A percentile compares a stretch with the other conserved stretches of the same genome.
These are phyloP conservation scores for Dimocarpus longan DNA, from an alignment of 345 rosid species.

Conservation along the genomic window DNA sequence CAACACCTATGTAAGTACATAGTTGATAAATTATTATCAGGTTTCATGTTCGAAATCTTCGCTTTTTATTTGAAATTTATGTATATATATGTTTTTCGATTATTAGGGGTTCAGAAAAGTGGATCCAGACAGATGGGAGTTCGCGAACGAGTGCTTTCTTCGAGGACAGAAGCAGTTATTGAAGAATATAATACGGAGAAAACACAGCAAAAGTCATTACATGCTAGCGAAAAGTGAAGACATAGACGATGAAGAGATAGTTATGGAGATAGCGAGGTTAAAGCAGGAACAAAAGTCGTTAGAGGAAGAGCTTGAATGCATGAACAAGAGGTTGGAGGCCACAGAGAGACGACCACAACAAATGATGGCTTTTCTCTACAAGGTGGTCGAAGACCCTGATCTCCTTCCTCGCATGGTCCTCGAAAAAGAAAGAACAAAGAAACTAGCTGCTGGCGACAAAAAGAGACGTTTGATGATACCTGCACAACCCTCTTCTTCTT, in stretches of 20 bases:
- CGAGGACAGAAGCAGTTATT: slow-evolving; percentile 81
- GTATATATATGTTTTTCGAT: not conserved
- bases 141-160: slow-evolving; percentile 85
- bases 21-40: not conserved
- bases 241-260: slow-evolving; percentile 65
- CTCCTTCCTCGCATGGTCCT: slow-evolving; percentile 68
- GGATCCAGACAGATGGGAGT: slow-evolving; percentile 96
- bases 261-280: slow-evolving; percentile 67
- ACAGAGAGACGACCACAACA: slow-evolving; percentile 90
- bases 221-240: slow-evolving; percentile 34
- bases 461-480: slow-evolving; percentile 51
- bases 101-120: slow-evolving; percentile 85
- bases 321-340: slow-evolving; percentile 71
- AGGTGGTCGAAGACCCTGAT: slow-evolving; percentile 82
- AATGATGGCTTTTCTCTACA: slow-evolving; percentile 85
- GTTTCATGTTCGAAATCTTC: not conserved
- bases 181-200: slow-evolving; percentile 72
- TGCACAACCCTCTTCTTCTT: slow-evolving; percentile 36
- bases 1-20: slow-evolving; percentile 74
- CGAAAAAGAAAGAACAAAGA: slow-evolving; percentile 48
- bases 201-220: slow-evolving; percentile 50
- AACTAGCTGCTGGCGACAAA: slow-evolving; percentile 36
- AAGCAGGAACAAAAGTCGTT: slow-evolving; percentile 69
- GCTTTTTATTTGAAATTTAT: not conserved
- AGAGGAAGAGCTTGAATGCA: slow-evolving; percentile 63